Evolutionary conservation across 169 alveolate genomes (phyloP), one percentile per base, ranked within the genome.

Genomic region (Eimeria zaria): DNA sequence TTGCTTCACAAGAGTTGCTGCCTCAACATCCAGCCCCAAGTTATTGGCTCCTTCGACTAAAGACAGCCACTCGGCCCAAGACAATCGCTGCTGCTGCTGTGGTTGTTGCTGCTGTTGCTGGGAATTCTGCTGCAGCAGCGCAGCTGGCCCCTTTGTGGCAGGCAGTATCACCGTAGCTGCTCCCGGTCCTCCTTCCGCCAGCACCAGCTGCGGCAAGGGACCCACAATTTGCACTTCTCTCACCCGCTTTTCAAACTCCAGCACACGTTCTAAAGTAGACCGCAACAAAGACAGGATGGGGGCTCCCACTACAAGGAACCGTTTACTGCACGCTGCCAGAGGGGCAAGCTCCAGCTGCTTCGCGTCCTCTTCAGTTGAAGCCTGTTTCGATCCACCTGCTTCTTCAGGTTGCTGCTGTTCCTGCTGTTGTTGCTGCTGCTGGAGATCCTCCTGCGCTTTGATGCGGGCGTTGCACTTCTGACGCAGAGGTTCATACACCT

Each of bases 401-500:
- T 48, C 81, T 46, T 46, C 73, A 27, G 60, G 30, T 51, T 62
- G 39, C 76, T 39, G 53, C 95, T 64, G 83, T 60, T 39, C 44
- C 60, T 85, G 83, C 33, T 39, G 60, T 22, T 62, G 85, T 20
- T 67, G 80, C 67, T 74, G 69, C 95, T 64, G 85, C 95, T 44
- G 84, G 48, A 48, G 95, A 48, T 46, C 62, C 73, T 89, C 69
- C 83, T 69, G 87, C n/a, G 89, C 89, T 48, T 51, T 80, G 30
- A 80, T 80, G 62, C 89, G 95, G 74, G 67, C 80, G 44, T 69
- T 76, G 89, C 95, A 89, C 89, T 89, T 89, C 33, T 69, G 89
- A 11, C 81, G 87, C 89, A 91, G 78, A 67, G 96, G 91, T 33
- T 46, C 81, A 55, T 55, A 91, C 64, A 74, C 96, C 83, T 74